Base-by-base conservation (phyloP, 2,329 filamentous ascomycete species). In the Fusarium pseudoanthophilum region DNA sequence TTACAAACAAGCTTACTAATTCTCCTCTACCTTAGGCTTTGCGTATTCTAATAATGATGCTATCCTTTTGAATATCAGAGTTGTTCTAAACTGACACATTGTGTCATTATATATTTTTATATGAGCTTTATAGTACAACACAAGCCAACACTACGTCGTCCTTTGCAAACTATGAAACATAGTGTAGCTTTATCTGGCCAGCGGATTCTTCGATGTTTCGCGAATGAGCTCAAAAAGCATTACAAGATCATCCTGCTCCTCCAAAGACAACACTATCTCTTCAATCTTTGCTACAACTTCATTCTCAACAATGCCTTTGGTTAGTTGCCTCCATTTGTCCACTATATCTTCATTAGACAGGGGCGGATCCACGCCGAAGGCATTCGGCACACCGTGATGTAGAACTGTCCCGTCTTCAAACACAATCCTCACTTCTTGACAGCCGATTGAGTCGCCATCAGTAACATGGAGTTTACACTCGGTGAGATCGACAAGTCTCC, bases 261-360 rank as follows among this genome's bases (percentile, higher is more conserved):
- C 42, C 26, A 63, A 28, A 26, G 56, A 63, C 43, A 63, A 37
- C 34, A 63, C 56, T 3, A 61, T 48, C 14, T 49, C 14, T 28
- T 63, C 42, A 40, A 63, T 39, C 42, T 40, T 60, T 18, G 18
- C 21, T 18, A 63, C 15, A 16, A 49, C 40, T 7, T 49, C 28
- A 8, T 16, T 26, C 6, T 61, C 40, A 39, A 63, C 42, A 14
- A 63, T 63, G 20, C 4, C 20, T 10, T 39, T 61, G 1, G 60
- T 63, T 11, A 61, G 36, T 21, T 61, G 26, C 58, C 26, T 61
- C 60, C 60, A 63, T 39, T 63, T 61, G 10, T 11, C 11, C 7
- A 63, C 9, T n/a, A 63, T 24, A 24, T 61, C 56, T 13, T 34
- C 40, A n/a, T 63, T 63, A 16, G 60, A 63, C 9, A 61, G 20